These are phyloP conservation scores for Mycena rosella DNA, from an alignment of 768 basidiomycete genomes.

Conservation along the genomic window DNA sequence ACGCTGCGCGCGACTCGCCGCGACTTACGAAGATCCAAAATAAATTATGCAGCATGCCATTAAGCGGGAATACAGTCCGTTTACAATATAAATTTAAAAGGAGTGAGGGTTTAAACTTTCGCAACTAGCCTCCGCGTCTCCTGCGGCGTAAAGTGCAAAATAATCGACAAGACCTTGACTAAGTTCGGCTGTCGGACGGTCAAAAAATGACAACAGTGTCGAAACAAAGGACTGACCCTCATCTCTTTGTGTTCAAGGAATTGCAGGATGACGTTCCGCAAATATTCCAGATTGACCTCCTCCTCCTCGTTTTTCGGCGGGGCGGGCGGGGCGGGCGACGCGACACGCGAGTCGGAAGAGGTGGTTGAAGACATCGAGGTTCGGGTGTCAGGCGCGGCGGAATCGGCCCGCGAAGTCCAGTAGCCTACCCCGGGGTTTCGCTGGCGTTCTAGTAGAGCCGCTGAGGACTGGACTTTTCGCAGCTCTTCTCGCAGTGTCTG, in stretches of 20 bases:
- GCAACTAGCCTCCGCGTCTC: slow-evolving; percentile 91
- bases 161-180: slow-evolving; percentile 91
- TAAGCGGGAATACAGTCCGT: neutral
- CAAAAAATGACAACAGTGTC: slow-evolving; percentile 1
- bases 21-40: neutral
- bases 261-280: slow-evolving; percentile 95
- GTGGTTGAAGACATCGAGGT: slow-evolving; percentile 50
- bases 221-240: slow-evolving; percentile 72
- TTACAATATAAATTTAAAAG: neutral
- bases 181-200: slow-evolving; percentile 77
- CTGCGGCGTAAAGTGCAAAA: slow-evolving; percentile 94
- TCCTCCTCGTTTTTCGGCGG: slow-evolving; percentile 82
- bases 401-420: slow-evolving; percentile 73
- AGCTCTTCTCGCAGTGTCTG: slow-evolving; percentile 94
- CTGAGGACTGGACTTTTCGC: slow-evolving; percentile 95
- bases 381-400: slow-evolving; percentile 57
- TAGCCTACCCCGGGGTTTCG: slow-evolving; percentile 91
- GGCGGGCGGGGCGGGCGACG: slow-evolving; percentile 52
- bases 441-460: slow-evolving; percentile 88
- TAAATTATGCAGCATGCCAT: neutral
- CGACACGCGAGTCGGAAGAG: slow-evolving; percentile 48
- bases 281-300: slow-evolving; percentile 95
- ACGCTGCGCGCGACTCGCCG: neutral
- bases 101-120: slow-evolving; percentile 75
- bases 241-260: slow-evolving; percentile 99